Conservation (phyloP, 169 alveolate species). For the Plasmodium billcollinsi region DNA sequence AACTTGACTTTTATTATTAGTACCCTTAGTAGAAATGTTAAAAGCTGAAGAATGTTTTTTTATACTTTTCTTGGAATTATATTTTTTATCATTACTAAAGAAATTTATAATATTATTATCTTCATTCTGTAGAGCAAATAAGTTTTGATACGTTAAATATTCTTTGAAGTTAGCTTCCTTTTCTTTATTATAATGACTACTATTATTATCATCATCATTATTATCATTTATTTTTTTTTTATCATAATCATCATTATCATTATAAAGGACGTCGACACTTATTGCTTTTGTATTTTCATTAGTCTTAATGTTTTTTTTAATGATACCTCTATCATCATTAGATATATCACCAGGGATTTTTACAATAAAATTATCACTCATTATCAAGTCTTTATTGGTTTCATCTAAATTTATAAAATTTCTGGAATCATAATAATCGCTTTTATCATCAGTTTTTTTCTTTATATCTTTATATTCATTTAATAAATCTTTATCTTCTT, state of each 20-base stretch:
- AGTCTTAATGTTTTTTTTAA: neutral
- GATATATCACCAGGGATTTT: constrained; percentile 41
- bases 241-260: constrained; percentile 4
- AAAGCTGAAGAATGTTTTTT: constrained; percentile 12
- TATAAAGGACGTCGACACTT: too few relatives aligned
- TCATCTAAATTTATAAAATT: constrained; percentile 19
- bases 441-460: constrained; percentile 6
- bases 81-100: constrained; percentile 32
- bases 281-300: neutral
- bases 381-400: constrained; percentile 33
- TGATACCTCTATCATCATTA: neutral
- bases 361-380: constrained; percentile 68
- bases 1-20: constrained; percentile 17
- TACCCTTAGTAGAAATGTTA: constrained; percentile 39
- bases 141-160: constrained; percentile 62
- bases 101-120: constrained; percentile 37
- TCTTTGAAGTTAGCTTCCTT: constrained; percentile 21
- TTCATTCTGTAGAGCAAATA: constrained; percentile 44
- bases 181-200: neutral
- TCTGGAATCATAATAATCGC: neutral
- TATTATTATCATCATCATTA: constrained; percentile 7
- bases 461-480: constrained; percentile 26
- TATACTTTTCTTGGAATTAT: neutral
- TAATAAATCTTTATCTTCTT: constrained; percentile 43
- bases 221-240: neutral